Base-by-base conservation (phyloP, 148 eudicot genomes). In the Fagopyrum homotropicum region DNA sequence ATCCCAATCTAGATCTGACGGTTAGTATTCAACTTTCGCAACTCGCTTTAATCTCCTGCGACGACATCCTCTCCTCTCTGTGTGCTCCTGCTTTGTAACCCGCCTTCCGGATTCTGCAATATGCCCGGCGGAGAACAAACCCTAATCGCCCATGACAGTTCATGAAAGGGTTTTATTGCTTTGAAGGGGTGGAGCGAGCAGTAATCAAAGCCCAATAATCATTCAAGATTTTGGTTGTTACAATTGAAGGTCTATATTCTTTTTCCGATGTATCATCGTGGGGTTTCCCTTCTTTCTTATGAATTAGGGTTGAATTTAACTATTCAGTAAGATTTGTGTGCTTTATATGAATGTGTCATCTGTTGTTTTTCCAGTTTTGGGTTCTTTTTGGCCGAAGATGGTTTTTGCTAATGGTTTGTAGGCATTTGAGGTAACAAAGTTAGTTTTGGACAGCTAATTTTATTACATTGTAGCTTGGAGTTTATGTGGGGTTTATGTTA, bases 81-180 rank as follows among this genome's bases (percentile, higher is more conserved):
- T 22, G 51, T 45, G 50, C n/a, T 9, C 54, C 73, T 17, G 73
- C 73, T 43, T 69, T 16, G 14, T 35, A 17, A 51, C 46, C 73
- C 0, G 15, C 15, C 73, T 45, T 52, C 52, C 73, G 30, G 50
- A 45, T 48, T 71, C 73, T 71, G 73, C 73, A n/a, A 19, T 45
- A 7, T 17, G 14, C 14, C 73, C 29, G 73, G 45, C 69, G 52
- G 52, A 45, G 52, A 12, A 48, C 8, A 48, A 71, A 45, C 73
- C 54, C 73, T 45, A 71, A 71, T 71, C 66, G 66, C 4, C 29
- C 29, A 59, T 6, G 10, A 12, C 68, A 12, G 68, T 29, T 60
- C 68, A 22, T 60, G 43, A 10, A 22, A 57, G 10, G 14, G 9
- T 50, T 29, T 60, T 26, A 10, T 8, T 26, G 68, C 43, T 60